phyloP scores from a whole-genome alignment of 257 asterid species.

The Solanum sparsipilum region DNA sequence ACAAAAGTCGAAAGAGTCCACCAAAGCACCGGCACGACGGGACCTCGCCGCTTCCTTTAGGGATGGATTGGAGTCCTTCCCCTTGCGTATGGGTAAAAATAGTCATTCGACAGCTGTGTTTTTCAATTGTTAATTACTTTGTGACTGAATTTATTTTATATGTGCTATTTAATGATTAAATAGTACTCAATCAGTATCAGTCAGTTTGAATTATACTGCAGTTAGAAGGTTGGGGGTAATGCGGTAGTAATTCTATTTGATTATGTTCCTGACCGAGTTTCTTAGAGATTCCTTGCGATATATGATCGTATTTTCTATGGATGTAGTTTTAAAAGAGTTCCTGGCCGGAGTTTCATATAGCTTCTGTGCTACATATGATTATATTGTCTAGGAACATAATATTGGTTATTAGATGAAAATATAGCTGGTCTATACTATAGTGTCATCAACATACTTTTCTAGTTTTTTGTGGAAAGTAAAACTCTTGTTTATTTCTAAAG shows the following conservation, averaged over 20 bases:
- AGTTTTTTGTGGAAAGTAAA: neutral
- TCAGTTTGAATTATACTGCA: neutral
- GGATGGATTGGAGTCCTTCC: conserved; percentile 85
- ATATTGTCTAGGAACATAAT: neutral
- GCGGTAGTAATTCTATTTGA: neutral
- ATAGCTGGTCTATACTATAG: neutral
- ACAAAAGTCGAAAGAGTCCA: conserved; percentile 19
- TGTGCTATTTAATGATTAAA: neutral
- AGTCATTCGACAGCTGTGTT: neutral
- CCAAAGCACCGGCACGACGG: conserved; percentile 63
- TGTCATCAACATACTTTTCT: neutral
- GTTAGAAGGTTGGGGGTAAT: neutral
- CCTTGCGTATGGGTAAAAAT: conserved; percentile 52
- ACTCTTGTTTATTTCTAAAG: neutral
- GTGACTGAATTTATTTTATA: neutral
- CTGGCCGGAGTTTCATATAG: neutral
- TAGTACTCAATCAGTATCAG: neutral
- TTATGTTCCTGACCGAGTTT: neutral
- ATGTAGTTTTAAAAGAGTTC: neutral
- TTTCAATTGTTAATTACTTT: neutral
- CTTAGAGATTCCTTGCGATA: neutral
- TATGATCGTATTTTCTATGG: neutral
- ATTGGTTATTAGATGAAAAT: neutral
- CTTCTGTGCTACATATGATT: neutral
- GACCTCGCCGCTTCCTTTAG: conserved; percentile 70